phyloP scores from a whole-genome alignment of 306 rosid species.

The Acacia melanoxylon region DNA sequence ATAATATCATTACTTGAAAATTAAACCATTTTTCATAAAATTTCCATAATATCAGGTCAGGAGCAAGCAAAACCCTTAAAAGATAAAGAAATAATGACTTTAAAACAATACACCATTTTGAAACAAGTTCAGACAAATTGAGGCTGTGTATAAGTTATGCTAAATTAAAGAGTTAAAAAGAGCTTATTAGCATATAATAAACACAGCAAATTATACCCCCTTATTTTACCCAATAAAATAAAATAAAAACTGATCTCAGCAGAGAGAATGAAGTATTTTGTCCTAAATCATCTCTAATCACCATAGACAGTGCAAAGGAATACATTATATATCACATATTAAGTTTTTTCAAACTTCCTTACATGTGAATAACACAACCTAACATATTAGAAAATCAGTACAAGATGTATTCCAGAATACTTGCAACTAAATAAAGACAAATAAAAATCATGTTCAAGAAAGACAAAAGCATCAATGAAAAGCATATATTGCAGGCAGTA shows the following conservation, averaged over 20 bases:
- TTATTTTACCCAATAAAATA: background rate
- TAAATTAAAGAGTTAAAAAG: background rate
- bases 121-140: background rate
- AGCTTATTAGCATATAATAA: constrained; percentile 4
- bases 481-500: constrained; percentile 34
- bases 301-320: constrained; percentile 3
- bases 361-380: background rate
- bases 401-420: constrained; percentile 22
- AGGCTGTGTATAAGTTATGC: background rate
- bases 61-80: background rate
- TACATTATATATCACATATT: background rate
- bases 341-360: background rate
- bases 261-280: background rate
- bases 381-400: background rate
- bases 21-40: constrained; percentile 2
- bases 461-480: constrained; percentile 1
- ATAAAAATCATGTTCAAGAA: constrained; percentile 18
- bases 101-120: background rate
- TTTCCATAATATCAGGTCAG: background rate
- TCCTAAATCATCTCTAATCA: background rate
- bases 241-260: background rate
- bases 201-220: background rate
- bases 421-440: constrained; percentile 22
- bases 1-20: constrained; percentile 10
- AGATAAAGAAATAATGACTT: background rate